Base-by-base conservation (phyloP, 208 protist species). In the Wallacemonas sp. region DNA sequence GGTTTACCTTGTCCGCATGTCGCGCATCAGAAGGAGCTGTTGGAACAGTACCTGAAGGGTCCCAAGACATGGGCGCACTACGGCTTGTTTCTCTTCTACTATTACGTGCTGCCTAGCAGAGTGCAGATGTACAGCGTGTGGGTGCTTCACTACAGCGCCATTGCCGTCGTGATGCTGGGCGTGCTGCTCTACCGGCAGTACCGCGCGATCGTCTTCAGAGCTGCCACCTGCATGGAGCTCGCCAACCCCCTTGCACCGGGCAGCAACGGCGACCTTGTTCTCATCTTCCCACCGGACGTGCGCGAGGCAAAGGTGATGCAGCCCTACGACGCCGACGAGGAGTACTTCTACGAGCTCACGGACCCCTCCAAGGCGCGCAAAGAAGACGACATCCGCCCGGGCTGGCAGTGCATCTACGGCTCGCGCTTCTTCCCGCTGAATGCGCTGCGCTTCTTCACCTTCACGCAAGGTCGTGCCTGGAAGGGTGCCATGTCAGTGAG, bases 211-310 rank as follows among this genome's bases (percentile, higher is more conserved):
- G 77, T 83, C 2, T 83, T 70, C 38, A 24, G 19, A 21, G 87
- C 79, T 15, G 81, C 73, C 1, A 91, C 83, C 8, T 76, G 79
- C 8, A 69, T 91, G 44, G 87, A 93, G 72, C 55, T 89, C 26
- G 77, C 81, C 4, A 93, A 93, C 71, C 87, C 83, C 21, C 69
- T 89, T n/a, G 83, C 79, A 3, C 74, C 86, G 15, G 61, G 81
- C 58, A 81, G 46, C 50, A 44, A 79, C 24, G 87, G 87, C 8
- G 71, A 79, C 4, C 60, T 93, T 27, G 81, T 93, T 19, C 63
- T 63, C 3, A 85, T 90, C 50, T 93, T 93, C 34, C 77, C 81
- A 1, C 46, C 46, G 2, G 41, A 54, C n/a, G 32, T 62, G 9
- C 39, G 27, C 17, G 29, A 45, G 34, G 36, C 41, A 10, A 33